Evolutionary conservation across 768 basidiomycete genomes (phyloP).

Genomic region (Pisolithus marmoratus): DNA sequence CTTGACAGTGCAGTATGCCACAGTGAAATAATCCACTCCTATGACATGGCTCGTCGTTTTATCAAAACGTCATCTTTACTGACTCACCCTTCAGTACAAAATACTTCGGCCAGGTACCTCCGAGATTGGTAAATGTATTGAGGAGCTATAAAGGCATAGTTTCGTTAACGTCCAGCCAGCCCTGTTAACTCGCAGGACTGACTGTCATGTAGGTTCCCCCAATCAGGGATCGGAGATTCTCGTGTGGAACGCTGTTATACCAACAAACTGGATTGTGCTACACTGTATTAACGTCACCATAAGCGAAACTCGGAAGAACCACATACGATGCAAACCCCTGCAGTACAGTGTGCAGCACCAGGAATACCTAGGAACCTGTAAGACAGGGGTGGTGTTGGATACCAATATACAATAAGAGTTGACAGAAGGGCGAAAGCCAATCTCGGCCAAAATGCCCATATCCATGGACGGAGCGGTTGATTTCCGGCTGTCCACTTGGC

Average conservation of each 20-base stretch:
- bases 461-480: constrained; percentile 79
- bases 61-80: background rate
- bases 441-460: constrained; percentile 87
- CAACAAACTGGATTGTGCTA: constrained; percentile 98
- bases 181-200: constrained; percentile 19
- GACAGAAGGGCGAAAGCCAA: constrained; percentile 66
- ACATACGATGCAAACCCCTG: constrained; percentile 82
- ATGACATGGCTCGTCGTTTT: constrained; percentile 8
- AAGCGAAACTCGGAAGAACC: background rate
- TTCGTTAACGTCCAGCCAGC: background rate
- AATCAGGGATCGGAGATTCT: constrained; percentile 93
- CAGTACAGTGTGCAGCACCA: constrained; percentile 77
- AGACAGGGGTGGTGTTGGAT: constrained; percentile 73
- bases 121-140: constrained; percentile 94
- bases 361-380: constrained; percentile 71
- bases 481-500: constrained; percentile 87
- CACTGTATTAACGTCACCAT: background rate
- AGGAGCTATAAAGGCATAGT: constrained; percentile 53
- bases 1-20: constrained; percentile 75
- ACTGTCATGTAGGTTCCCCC: constrained; percentile 99
- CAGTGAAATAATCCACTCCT: constrained; percentile 86
- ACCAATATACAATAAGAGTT: constrained; percentile 74
- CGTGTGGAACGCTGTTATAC: constrained; percentile 98
- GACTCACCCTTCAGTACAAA: constrained; percentile 83
- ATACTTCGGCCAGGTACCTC: constrained; percentile 97